Base-by-base conservation (phyloP, 441 rosid genomes). In the Hura crepitans region DNA sequence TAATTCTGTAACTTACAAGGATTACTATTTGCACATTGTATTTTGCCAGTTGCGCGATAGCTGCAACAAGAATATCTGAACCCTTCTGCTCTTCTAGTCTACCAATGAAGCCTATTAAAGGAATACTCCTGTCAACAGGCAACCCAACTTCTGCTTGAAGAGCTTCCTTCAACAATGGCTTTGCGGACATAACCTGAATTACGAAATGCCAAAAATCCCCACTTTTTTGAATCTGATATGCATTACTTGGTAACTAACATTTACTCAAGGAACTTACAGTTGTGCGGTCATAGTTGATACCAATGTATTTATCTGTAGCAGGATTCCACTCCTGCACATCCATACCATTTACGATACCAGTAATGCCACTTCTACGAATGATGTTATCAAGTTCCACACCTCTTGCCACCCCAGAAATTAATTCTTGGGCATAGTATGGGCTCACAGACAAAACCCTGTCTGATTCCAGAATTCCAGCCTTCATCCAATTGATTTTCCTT, bases 261-360 rank as follows among this genome's bases (percentile, higher is more conserved):
- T 20, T 30, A 23, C 49, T 49, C 13, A 63, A 66, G n/a, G 49
- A 23, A 78, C 96, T 79, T 82, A 94, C 98, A 62, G 92, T 88
- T 15, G 88, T 82, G 37, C 81, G 75, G 23, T 89, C 94, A 33
- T 86, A 91, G 65, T 91, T 82, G 79, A 86, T 74, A 69, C 74
- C 83, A 25, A 87, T 82, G 87, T 86, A 81, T 69, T 86, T 89
- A 81, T 93, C 98, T 17, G 85, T 81, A 23, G 85, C 80, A 10
- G 98, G 96, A 71, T 93, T 88, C 98, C 96, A 93, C 72, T 93
- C 97, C 77, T 93, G 96, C 77, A 91, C 91, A 71, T 93, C 97
- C 97, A 93, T 91, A 50, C 98, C 97, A 22, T 93, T 93, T 23
- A 83, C 75, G 25, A 93, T 87, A 51, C 98, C 98, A 12, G 85